These are phyloP conservation scores for Dendrobium officinale DNA, from an alignment of 106 monocot genomes.

Conservation along the genomic window DNA sequence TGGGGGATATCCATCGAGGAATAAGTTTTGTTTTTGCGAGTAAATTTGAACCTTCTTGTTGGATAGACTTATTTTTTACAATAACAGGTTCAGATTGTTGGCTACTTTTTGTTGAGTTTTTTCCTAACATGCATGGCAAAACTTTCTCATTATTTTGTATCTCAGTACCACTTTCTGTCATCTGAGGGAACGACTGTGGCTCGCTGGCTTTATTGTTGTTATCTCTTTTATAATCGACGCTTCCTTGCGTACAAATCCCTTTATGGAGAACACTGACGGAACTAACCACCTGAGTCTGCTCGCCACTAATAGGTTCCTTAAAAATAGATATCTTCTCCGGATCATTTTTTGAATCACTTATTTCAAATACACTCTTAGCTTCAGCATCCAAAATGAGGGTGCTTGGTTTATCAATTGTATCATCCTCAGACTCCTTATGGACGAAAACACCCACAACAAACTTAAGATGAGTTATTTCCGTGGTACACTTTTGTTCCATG, in stretches of 20 bases:
- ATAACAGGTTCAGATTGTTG: slow-evolving; percentile 13
- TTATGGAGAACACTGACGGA: slow-evolving; percentile 6
- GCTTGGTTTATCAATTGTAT: slow-evolving; percentile 4
- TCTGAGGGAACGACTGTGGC: slow-evolving; percentile 17
- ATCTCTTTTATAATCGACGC: slow-evolving; percentile 8
- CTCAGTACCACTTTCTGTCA: slow-evolving; percentile 9
- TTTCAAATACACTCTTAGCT: slow-evolving; percentile 9
- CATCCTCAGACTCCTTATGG: slow-evolving; percentile 1
- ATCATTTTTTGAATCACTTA: not conserved
- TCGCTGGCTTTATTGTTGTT: slow-evolving; percentile 15
- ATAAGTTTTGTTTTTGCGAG: slow-evolving; percentile 37
- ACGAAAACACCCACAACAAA: slow-evolving; percentile 4
- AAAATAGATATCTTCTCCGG: not conserved
- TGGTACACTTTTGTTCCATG: slow-evolving; percentile 20
- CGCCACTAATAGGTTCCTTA: not conserved
- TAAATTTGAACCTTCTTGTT: slow-evolving; percentile 21
- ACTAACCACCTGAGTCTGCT: not conserved
- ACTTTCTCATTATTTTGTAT: slow-evolving; percentile 27
- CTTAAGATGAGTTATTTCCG: slow-evolving; percentile 12
- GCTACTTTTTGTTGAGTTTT: slow-evolving; percentile 23
- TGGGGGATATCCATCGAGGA: slow-evolving; percentile 68
- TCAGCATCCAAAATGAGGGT: slow-evolving; percentile 11
- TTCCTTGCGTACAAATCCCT: slow-evolving; percentile 11
- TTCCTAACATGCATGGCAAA: slow-evolving; percentile 30
- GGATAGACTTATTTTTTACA: slow-evolving; percentile 16